phyloP scores from a whole-genome alignment of 2,329 filamentous ascomycete species.

The Elsinoe necatrix region DNA sequence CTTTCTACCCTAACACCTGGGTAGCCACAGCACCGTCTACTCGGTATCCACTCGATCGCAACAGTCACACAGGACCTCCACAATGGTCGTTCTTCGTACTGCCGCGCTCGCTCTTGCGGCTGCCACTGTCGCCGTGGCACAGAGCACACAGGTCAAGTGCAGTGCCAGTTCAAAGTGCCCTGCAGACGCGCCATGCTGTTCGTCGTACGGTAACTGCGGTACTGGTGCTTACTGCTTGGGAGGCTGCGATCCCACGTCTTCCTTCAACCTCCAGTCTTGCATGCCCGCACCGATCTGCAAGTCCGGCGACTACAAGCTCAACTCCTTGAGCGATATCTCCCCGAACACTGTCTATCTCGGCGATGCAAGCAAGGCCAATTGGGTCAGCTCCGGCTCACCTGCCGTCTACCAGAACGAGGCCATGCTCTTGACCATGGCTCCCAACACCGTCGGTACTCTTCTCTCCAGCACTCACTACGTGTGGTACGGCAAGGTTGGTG shows the following conservation, averaged over 20 bases:
- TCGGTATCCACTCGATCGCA: constrained; percentile 1
- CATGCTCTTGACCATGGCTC: constrained; percentile 79
- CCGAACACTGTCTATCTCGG: constrained; percentile 78
- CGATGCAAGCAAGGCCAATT: constrained; percentile 69
- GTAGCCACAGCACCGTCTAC: background rate
- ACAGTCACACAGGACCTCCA: constrained; percentile 2
- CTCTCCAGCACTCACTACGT: constrained; percentile 79
- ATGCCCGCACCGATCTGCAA: constrained; percentile 76
- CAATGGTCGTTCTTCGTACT: constrained; percentile 22
- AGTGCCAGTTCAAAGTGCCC: constrained; percentile 27
- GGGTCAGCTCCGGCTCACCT: constrained; percentile 77
- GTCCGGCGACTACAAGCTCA: constrained; percentile 64
- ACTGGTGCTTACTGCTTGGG: constrained; percentile 91
- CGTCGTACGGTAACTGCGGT: constrained; percentile 75
- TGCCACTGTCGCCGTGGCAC: constrained; percentile 24
- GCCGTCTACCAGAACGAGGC: constrained; percentile 56
- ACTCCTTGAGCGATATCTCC: constrained; percentile 59
- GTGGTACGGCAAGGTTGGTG: constrained; percentile 93
- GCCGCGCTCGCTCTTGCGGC: constrained; percentile 26
- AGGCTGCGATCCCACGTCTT: constrained; percentile 84
- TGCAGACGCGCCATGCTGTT: constrained; percentile 29
- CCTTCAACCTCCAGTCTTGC: constrained; percentile 74
- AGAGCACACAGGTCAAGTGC: constrained; percentile 24
- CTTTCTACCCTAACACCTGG: background rate
- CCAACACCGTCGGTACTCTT: constrained; percentile 76